These are phyloP conservation scores for Discostella stelligera DNA, from an alignment of 352 stramenopile species.

Conservation along the genomic window DNA sequence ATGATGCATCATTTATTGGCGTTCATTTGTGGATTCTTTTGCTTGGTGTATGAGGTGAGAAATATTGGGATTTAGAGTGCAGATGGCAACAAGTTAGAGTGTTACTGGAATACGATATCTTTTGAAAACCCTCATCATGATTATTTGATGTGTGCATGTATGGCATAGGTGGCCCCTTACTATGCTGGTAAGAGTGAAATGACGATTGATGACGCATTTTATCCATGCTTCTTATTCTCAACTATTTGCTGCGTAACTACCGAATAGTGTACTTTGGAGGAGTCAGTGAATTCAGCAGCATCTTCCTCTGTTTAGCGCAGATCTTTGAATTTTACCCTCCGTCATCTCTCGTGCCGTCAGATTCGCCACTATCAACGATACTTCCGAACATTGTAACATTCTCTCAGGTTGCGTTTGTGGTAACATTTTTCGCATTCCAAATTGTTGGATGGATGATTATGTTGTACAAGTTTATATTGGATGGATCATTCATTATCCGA, in stretches of 20 bases:
- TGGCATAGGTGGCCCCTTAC: conserved; percentile 13
- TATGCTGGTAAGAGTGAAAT: conserved; percentile 25
- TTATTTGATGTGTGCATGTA: not conserved
- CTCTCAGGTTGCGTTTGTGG: conserved; percentile 28
- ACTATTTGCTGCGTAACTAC: conserved; percentile 17
- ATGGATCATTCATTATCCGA: conserved; percentile 14
- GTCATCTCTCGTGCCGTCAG: conserved; percentile 1
- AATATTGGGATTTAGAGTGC: not conserved
- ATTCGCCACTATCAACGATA: conserved; percentile 3
- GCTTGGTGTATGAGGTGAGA: conserved; percentile 32
- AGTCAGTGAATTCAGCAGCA: conserved; percentile 55
- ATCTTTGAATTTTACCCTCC: conserved; percentile 26
- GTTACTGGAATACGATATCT: not conserved
- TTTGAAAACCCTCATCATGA: not conserved
- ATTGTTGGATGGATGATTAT: conserved; percentile 27
- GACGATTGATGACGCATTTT: not conserved
- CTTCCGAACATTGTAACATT: conserved; percentile 5
- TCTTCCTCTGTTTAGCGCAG: conserved; percentile 24
- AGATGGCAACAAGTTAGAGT: not conserved
- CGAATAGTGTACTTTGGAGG: conserved; percentile 56
- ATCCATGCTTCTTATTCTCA: not conserved
- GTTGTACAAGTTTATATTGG: conserved; percentile 16
- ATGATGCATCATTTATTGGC: conserved; percentile 34
- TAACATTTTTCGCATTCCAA: conserved; percentile 32
- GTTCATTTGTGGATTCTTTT: conserved; percentile 30